Evolutionary conservation across 192 early-diverging fungal species (phyloP), one percentile per base, ranked within the genome.

Genomic region (Coemansia sp.): DNA sequence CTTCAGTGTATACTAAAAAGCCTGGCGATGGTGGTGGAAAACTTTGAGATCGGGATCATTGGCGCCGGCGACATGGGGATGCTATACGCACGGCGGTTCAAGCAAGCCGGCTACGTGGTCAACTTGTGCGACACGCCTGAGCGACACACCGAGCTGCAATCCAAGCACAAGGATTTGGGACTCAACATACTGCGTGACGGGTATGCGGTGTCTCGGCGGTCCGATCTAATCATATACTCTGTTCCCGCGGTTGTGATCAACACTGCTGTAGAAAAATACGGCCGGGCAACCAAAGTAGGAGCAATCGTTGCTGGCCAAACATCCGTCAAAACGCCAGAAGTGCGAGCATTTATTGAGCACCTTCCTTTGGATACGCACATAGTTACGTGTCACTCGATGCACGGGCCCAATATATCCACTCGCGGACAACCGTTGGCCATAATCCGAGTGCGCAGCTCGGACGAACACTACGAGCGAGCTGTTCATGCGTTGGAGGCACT

Each of bases 61-160:
- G 96, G 96, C 25, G 87, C 88, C 69, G 95, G 96, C 54, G 95
- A 93, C 70, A 98, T 98, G 95, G 96, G 95, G 38, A 83, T 86
- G 58, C 86, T 97, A 35, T 98, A 97, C 63, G 94, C 92, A 1
- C 74, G 74, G 17, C 79, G 72, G 48, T 87, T 97, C 51, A 56
- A 70, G n/a, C 65, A 82, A 38, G 87, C 88, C 11, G 94, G 94
- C 7, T 97, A 82, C 41, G 57, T 88, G 21, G 87, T 98, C 35
- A 89, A 94, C 67, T 84, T 95, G 19, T 96, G 94, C 73, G 97
- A 98, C 75, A 76, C 89, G 50, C 94, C 94, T 7, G 71, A 81
- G 12, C 84, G 83, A 9, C 93, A 88, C 65, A 87, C 90, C 8
- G 62, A 82, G n/a, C 72, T 98, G 14, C 61, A 80, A 47, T 54